Evolutionary conservation across 2,329 filamentous ascomycete species (phyloP), one percentile per base, ranked within the genome.

Genomic region (Celoporthe dispersa): DNA sequence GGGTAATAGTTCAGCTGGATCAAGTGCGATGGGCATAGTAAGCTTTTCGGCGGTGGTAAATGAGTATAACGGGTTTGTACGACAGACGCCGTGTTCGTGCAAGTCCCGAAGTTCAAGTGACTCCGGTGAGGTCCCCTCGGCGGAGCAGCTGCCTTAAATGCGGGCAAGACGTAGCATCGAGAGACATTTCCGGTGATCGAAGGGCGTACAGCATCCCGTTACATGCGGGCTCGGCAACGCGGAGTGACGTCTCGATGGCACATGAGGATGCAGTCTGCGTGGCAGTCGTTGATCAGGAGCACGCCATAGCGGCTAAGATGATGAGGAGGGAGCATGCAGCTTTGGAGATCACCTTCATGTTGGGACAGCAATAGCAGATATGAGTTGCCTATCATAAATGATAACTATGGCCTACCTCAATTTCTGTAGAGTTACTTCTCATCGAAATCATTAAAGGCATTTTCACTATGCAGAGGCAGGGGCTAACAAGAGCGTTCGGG

Each of bases 291-390:
- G 12, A 63, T 63, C 39, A 44, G 12, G 28, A 71, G 70, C 70
- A 71, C 70, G 70, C 22, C 70, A 71, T 70, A 31, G 6, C 22
- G 33, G 70, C 70, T 70, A 71, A 71, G 64, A 71, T 71, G 70
- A 14, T 68, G 68, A 70, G 68, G 70, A 62, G 51, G 44, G n/a
- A 37, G 25, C 33, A 53, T 61, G 35, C 14, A 63, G 44, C 28
- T 33, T 62, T 25, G n/a, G 33, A 25, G 22, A 39, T 41, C 11
- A 25, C 4, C 37, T 44, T 44, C 6, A 22, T 33, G 31, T 35
- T 60, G 11, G 16, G 25, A 31, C 37, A 22, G 14, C 3, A 37
- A 11, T 3, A 3, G 25, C 53, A 31, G 53, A 7, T 16, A 57
- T 19, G 25, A 14, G 12, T 57, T 28, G 25, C 53, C 8, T 57